Evolutionary conservation across 768 basidiomycete species (phyloP).

Genomic region (Pulveroboletus frians): DNA sequence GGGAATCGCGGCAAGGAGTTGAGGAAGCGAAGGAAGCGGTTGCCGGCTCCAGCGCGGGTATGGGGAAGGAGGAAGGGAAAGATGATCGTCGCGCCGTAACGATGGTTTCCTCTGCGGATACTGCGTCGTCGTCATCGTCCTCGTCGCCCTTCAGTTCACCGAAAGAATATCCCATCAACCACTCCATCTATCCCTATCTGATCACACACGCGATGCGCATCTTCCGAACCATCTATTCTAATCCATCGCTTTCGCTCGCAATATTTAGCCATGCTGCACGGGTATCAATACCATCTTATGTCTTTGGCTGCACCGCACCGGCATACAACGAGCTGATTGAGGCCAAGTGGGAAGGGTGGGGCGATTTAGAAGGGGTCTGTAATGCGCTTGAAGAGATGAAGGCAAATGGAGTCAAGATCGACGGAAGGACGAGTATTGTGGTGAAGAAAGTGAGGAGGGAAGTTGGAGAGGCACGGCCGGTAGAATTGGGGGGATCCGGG

Average conservation of each 20-base stretch:
- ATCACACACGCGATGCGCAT: slow-evolving; percentile 72
- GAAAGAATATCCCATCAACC: slow-evolving; percentile 41
- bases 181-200: slow-evolving; percentile 66
- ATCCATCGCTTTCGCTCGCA: slow-evolving; percentile 77
- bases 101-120: background rate
- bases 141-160: background rate
- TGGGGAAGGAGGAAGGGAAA: background rate
- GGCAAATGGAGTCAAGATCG: slow-evolving; percentile 66
- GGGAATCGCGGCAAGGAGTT: slow-evolving; percentile 47
- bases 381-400: slow-evolving; percentile 77
- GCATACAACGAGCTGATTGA: slow-evolving; percentile 86
- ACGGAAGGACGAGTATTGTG: slow-evolving; percentile 54
- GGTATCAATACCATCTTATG: slow-evolving; percentile 74
- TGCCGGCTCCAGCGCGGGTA: slow-evolving; percentile 12
- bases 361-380: slow-evolving; percentile 73
- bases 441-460: slow-evolving; percentile 62
- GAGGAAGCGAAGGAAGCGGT: slow-evolving; percentile 40
- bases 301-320: slow-evolving; percentile 82
- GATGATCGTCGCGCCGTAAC: background rate
- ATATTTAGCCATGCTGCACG: slow-evolving; percentile 78
- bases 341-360: slow-evolving; percentile 80
- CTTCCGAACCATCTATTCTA: slow-evolving; percentile 71
- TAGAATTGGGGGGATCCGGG: slow-evolving; percentile 24
- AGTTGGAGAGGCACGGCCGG: slow-evolving; percentile 49
- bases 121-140: background rate